Base-by-base conservation (phyloP, 108 stramenopile genomes). In the Discostella pseudostelligera region DNA sequence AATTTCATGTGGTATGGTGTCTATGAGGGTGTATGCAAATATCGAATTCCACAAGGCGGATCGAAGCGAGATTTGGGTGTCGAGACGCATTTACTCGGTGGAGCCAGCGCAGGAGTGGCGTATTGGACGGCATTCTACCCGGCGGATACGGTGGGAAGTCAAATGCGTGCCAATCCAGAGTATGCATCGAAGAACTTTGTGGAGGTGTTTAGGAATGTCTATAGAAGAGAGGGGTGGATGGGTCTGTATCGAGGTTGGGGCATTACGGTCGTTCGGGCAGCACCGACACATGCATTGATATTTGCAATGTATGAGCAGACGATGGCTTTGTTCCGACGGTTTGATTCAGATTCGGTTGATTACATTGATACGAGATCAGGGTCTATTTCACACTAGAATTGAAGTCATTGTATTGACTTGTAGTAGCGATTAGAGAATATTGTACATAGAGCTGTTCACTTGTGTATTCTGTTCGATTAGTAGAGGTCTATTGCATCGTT, bases 111-210 rank as follows among this genome's bases (percentile, higher is more conserved):
- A 0, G 80, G 80, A 5, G 80, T 77, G 20, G 76, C 74, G 0
- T 81, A 81, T 40, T 81, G 80, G 80, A 81, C 80, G 12, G 80
- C 80, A 0, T 81, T 81, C 43, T 81, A 81, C 57, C 80, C 80
- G 17, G 80, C 80, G 13, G 80, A 81, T 26, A 81, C 80, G 12
- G 76, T 81, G 17, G 76, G 76, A 16, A 62, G 59, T 39, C 69
- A 62, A 32, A 76, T 81, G 14, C 70, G 76, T 6, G 70, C 76
- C 6, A 77, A 72, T 73, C 75, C 76, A 11, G 22, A 44, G 36
- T 71, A 77, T 59, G 63, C 60, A 1, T 72, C 71, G 22, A 65
- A 42, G 21, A 44, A 45, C 8, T 77, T 81, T 57, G 4, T 55
- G 10, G 53, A 72, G 20, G 67, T 71, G 4, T 68, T 81, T 19